Base-by-base conservation (phyloP, 768 basidiomycete species). In the Trametes meyenii region DNA sequence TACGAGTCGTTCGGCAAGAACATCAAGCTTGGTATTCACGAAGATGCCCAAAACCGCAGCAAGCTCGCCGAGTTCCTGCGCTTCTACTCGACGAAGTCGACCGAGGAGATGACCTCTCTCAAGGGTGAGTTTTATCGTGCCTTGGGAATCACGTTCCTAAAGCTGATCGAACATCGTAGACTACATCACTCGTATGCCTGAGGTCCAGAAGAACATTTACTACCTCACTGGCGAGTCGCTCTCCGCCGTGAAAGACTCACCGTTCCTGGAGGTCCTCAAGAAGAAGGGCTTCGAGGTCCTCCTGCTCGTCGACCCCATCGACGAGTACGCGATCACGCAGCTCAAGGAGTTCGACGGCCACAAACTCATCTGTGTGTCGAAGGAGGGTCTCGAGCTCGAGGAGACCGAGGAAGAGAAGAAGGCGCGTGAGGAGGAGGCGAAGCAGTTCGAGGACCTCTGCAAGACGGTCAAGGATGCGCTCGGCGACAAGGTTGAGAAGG, bases 401-500 rank as follows among this genome's bases (percentile, higher is more conserved):
- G 96, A 99, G 85, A 96, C 94, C 16, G 94, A 96, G 10, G 96
- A 96, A 68, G 96, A 98, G 86, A 99, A 98, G 88, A 84, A 83
- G 71, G 78, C 72, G 12, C 92, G 93, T 51, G 96, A 98, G 82
- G 85, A 87, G 64, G 94, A 96, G 77, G 85, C 82, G 24, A 79
- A 87, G 61, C 87, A 88, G 67, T 98, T 85, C 80, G 83, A 85
- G 71, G 94, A 94, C 63, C 85, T 99, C 60, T 96, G 94, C 86
- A 83, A 90, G 63, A 87, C 90, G 65, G 93, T 98, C 82, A 99
- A 98, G 86, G 96, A 99, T 70, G 92, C 92, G 59, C 94, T 99
- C 62, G 96, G 96, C 61, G 96, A 98, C 78, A 96, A 96, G 84
- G 96, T 99, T 66, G 97, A 99, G 85, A 99, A 99, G 84, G 96